Base-by-base conservation (phyloP, 257 asterid genomes). In the Perilla frutescens region DNA sequence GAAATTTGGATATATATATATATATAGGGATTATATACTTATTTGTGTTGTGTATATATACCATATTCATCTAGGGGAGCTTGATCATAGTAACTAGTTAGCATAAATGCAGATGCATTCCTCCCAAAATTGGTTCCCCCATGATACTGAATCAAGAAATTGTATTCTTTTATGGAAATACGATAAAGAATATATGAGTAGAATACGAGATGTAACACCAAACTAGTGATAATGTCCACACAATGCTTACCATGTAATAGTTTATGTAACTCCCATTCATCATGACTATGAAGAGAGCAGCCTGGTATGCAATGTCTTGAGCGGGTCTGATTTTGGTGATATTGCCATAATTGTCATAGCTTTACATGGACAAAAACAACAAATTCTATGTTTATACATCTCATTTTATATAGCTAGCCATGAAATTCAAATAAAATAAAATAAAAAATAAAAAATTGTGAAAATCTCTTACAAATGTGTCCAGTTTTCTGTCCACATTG, bases 401-500 rank as follows among this genome's bases (percentile, higher is more conserved):
- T 7, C 36, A 26, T 48, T 40, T 66, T 55, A 56, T 31, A 44
- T 3, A 20, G 26, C 26, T 20, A 20, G 26, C 44, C 15, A 39
- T 9, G 7, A 51, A 69, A 54, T 32, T 47, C 11, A 12, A 39
- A 61, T 4, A 7, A 15, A 32, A 61, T 4, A 7, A 15, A 32
- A 11, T 10, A 11, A 34, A 32, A 5, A 7, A 58, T 3, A 40
- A 53, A 54, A 34, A 20, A 20, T 20, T 37, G 8, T 32, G 3
- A 11, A 54, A 2, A 12, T 14, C 6, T 43, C 65, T 91, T 85
- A 94, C 98, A 84, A 87, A 78, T 88, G 96, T 14, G 98, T 94
- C 98, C 98, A 94, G 71, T 91, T 87, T 84, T 94, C 98, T 44
- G 98, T 94, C 98, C 98, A 94, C 7, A 91, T 49, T 3, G 98